Evolutionary conservation across 306 rosid species (phyloP), one percentile per base, ranked within the genome.

Genomic region (Lablab purpureus): DNA sequence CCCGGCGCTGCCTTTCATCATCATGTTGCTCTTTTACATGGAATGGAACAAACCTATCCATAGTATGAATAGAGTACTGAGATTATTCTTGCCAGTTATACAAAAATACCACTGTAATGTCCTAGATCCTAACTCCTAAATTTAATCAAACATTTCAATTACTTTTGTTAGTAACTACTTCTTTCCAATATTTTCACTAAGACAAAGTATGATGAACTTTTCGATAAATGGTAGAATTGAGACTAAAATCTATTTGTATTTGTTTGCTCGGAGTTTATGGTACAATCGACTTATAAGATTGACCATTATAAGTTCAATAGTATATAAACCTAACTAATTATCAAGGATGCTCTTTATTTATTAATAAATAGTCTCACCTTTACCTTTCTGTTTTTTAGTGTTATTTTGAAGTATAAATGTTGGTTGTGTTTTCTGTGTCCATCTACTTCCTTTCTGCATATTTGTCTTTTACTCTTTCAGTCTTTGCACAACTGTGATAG

Each of bases 11-110:
- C 59, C 41, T 27, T 49, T 23, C 37, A 75, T 3, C 37, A 75
- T 3, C 9, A 19, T 41, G 54, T 59, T 49, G 8, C 67, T 49
- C 49, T 45, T 81, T 41, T 45, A 21, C 15, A 34, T 23, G 6
- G 25, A 65, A 37, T 66, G 72, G 49, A 75, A 25, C 32, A 18
- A 10, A 43, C 10, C 19, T 25, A 34, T 37, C 12, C 49, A 60
- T 59, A 8, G 30, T 6, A 46, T 25, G 27, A 55, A 32, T 36
- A 69, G 18, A 45, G 34, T 37, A 34, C 37, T 47, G 67, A 75
- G n/a, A 49, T 50, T 67, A 37, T 27, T 56, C 46, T 32, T 25
- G n/a, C 71, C 19, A 25, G 6, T 32, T 67, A 58, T 68, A 67
- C 67, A 34, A 23, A 76, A 62, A 13, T 27, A 10, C 14, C 46